Conservation (phyloP, 2,329 filamentous ascomycete species). For the Ilyonectria destructans region DNA sequence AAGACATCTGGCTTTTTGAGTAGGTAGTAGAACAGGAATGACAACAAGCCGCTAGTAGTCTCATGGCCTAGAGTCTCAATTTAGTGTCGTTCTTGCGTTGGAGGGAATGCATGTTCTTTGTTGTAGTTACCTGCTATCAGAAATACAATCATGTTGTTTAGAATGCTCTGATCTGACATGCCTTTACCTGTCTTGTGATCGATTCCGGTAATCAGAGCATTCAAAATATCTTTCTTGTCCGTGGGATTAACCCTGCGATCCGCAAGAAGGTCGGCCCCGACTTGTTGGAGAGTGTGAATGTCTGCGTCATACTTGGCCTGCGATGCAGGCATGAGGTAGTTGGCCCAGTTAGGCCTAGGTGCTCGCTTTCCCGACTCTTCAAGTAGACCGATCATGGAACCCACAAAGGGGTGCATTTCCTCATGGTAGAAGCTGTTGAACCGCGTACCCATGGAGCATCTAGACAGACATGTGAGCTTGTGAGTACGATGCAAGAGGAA, state of each 20-base stretch:
- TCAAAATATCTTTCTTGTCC: constrained; percentile 76
- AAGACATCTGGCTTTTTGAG: constrained; percentile 71
- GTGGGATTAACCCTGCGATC: constrained; percentile 65
- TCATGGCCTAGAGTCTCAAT: constrained; percentile 66
- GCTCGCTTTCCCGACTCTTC: constrained; percentile 67
- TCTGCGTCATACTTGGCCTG: constrained; percentile 65
- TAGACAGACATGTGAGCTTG: constrained; percentile 1
- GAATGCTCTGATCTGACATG: constrained; percentile 72
- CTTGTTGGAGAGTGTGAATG: constrained; percentile 66
- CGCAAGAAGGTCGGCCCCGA: constrained; percentile 71
- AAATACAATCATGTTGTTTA: constrained; percentile 80
- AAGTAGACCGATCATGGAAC: constrained; percentile 75
- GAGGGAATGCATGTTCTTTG: background rate
- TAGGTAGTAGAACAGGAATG: constrained; percentile 74
- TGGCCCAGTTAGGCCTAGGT: constrained; percentile 62
- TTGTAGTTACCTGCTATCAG: constrained; percentile 73
- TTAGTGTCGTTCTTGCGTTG: background rate
- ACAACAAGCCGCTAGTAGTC: constrained; percentile 75
- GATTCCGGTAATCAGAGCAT: constrained; percentile 75
- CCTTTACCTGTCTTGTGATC: constrained; percentile 76
- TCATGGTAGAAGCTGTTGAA: constrained; percentile 74
- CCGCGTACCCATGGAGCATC: constrained; percentile 68
- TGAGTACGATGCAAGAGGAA: background rate
- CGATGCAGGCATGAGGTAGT: constrained; percentile 61
- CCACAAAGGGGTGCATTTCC: constrained; percentile 40